Evolutionary conservation across 2,329 filamentous ascomycete genomes (phyloP).

Genomic region (Taxawa tesnikishii): DNA sequence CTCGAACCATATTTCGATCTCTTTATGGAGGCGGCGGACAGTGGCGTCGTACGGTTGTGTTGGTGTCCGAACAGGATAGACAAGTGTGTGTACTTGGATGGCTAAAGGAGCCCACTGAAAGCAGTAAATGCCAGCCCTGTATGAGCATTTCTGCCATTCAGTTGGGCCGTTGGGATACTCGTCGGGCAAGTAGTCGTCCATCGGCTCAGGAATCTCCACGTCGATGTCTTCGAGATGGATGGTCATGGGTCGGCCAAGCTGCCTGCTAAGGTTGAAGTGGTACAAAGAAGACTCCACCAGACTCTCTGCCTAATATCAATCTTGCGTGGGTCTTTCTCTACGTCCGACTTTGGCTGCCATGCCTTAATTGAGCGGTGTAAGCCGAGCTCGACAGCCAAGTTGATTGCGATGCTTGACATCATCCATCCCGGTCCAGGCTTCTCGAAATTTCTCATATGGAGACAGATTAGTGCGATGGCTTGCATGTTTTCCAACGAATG

Average conservation of each 20-base stretch:
- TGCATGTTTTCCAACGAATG: slow-evolving; percentile 57
- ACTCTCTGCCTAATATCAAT: slow-evolving; percentile 67
- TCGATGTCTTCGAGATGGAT: slow-evolving; percentile 66
- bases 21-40: slow-evolving; percentile 53
- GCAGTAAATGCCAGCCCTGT: slow-evolving; percentile 52
- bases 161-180: slow-evolving; percentile 32
- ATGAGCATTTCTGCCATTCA: slow-evolving; percentile 47
- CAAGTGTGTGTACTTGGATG: slow-evolving; percentile 61
- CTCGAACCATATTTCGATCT: slow-evolving; percentile 50
- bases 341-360: slow-evolving; percentile 34
- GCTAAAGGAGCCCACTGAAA: slow-evolving; percentile 55
- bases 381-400: slow-evolving; percentile 61
- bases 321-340: slow-evolving; percentile 46
- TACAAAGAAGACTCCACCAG: slow-evolving; percentile 63
- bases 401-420: slow-evolving; percentile 51
- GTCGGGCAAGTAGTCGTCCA: slow-evolving; percentile 58
- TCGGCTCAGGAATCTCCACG: slow-evolving; percentile 58
- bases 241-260: slow-evolving; percentile 65
- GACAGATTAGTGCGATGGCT: slow-evolving; percentile 58
- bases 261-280: slow-evolving; percentile 57
- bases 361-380: slow-evolving; percentile 59
- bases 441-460: slow-evolving; percentile 64
- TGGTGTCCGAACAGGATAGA: slow-evolving; percentile 59
- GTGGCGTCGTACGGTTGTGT: slow-evolving; percentile 50
- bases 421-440: slow-evolving; percentile 66